A percentile compares a stretch with the other conserved stretches of the same genome.
phyloP scores from a whole-genome alignment of 768 basidiomycete genomes.

The Lactarius sp. region DNA sequence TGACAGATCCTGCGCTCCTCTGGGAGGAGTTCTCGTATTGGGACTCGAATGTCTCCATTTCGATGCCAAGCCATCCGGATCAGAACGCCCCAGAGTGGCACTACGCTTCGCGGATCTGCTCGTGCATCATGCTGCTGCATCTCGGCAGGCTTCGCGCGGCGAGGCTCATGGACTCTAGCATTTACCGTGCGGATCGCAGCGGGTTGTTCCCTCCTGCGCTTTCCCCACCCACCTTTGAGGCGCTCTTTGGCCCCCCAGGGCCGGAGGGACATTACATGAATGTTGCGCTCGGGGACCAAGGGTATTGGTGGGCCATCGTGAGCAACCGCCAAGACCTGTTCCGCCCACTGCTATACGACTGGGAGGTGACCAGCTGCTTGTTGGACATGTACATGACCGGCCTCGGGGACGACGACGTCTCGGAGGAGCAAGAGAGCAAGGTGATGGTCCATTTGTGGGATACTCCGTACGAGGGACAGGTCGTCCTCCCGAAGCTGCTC shows the following conservation, averaged over 20 bases:
- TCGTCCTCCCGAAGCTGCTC: slow-evolving; percentile 43
- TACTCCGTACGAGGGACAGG: slow-evolving; percentile 42
- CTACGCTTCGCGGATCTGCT: slow-evolving; percentile 45
- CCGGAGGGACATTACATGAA: slow-evolving; percentile 38
- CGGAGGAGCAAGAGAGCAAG: slow-evolving; percentile 36
- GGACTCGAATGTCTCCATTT: slow-evolving; percentile 36
- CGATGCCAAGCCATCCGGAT: slow-evolving; percentile 44
- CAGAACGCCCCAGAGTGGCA: slow-evolving; percentile 39
- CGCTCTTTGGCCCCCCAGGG: slow-evolving; percentile 41
- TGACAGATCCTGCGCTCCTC: slow-evolving; percentile 43
- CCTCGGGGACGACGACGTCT: slow-evolving; percentile 38
- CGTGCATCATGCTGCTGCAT: slow-evolving; percentile 50
- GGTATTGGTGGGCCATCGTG: slow-evolving; percentile 53
- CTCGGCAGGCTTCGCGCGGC: slow-evolving; percentile 40
- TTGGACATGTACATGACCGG: slow-evolving; percentile 43
- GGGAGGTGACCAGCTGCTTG: slow-evolving; percentile 47
- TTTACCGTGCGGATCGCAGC: slow-evolving; percentile 34
- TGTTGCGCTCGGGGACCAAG: slow-evolving; percentile 48
- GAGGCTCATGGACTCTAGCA: slow-evolving; percentile 45
- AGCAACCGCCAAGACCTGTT: slow-evolving; percentile 39
- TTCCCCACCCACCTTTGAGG: slow-evolving; percentile 40
- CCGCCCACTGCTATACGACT: slow-evolving; percentile 42
- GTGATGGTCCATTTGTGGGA: slow-evolving; percentile 34
- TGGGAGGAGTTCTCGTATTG: slow-evolving; percentile 40
- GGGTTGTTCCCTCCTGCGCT: slow-evolving; percentile 33